phyloP scores from a whole-genome alignment of 2,329 filamentous ascomycete species.

The Fusarium bactridioides region DNA sequence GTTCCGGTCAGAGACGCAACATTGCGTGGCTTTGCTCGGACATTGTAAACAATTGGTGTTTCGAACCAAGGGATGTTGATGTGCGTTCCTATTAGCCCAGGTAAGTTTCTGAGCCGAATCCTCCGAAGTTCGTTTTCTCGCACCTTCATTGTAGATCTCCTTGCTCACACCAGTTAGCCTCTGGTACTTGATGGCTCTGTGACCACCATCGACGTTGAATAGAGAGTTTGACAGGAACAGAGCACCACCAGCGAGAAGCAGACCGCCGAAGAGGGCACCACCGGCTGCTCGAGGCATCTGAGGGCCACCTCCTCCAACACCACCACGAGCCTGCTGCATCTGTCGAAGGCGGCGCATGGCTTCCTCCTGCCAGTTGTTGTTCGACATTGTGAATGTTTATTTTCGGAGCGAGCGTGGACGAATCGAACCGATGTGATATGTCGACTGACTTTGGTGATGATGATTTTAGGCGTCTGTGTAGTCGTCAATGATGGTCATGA shows the following conservation, averaged over 20 bases:
- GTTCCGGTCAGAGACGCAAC: constrained; percentile 97
- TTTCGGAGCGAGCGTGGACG: constrained; percentile 1
- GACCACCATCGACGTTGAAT: constrained; percentile 94
- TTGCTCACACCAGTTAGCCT: constrained; percentile 91
- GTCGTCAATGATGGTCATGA: constrained; percentile 34
- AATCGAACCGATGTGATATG: constrained; percentile 25
- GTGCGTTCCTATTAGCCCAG: constrained; percentile 76
- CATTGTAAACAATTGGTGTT: constrained; percentile 95
- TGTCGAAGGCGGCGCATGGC: constrained; percentile 60
- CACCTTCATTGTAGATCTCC: constrained; percentile 96
- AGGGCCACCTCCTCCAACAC: constrained; percentile 54
- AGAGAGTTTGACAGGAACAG: constrained; percentile 67
- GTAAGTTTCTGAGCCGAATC: constrained; percentile 27
- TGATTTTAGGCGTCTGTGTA: constrained; percentile 24
- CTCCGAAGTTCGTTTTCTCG: constrained; percentile 29
- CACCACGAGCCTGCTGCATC: constrained; percentile 55
- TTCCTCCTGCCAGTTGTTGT: constrained; percentile 57
- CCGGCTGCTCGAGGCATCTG: constrained; percentile 52
- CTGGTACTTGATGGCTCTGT: constrained; percentile 98
- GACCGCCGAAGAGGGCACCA: constrained; percentile 51
- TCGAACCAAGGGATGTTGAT: constrained; percentile 96
- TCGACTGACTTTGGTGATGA: constrained; percentile 19
- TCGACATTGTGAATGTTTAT: constrained; percentile 42
- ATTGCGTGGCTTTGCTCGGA: constrained; percentile 95
- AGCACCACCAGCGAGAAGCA: constrained; percentile 58